phyloP scores from a whole-genome alignment of 306 rosid species.

The Trichosanthes cucumerina region DNA sequence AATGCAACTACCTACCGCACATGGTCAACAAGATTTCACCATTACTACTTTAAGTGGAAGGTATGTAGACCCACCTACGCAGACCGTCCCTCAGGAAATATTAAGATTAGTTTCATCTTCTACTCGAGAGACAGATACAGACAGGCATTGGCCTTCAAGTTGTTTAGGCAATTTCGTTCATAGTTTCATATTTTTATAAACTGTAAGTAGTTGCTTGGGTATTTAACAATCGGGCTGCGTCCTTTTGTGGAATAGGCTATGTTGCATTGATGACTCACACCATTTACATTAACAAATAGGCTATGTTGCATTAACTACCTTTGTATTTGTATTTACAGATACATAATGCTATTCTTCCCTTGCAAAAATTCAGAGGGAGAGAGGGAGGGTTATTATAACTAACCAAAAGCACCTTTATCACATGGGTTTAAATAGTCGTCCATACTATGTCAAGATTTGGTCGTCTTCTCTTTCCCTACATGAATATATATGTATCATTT shows the following conservation, averaged over 20 bases:
- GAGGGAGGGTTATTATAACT: background rate
- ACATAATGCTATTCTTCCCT: background rate
- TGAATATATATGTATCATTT: constrained; percentile 1
- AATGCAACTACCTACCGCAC: too few species aligned
- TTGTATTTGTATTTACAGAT: background rate
- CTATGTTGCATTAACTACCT: background rate
- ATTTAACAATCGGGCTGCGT: background rate
- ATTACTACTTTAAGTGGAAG: too few species aligned
- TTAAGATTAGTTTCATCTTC: background rate
- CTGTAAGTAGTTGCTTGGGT: background rate
- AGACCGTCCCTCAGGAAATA: too few species aligned
- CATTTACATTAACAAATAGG: background rate
- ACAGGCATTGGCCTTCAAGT: background rate
- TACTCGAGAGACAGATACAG: background rate
- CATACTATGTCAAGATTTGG: background rate
- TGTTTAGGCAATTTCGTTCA: background rate
- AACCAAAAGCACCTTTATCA: background rate
- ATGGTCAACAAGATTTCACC: too few species aligned
- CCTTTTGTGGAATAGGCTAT: background rate
- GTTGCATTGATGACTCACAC: background rate
- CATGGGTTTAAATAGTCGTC: background rate
- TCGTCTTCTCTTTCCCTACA: constrained; percentile 8
- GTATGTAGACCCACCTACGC: too few species aligned
- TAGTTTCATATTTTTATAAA: background rate
- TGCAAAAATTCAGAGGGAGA: background rate